These are phyloP conservation scores for Sequoiadendron giganteum DNA, from an alignment of 75 land plant species.

Conservation along the genomic window DNA sequence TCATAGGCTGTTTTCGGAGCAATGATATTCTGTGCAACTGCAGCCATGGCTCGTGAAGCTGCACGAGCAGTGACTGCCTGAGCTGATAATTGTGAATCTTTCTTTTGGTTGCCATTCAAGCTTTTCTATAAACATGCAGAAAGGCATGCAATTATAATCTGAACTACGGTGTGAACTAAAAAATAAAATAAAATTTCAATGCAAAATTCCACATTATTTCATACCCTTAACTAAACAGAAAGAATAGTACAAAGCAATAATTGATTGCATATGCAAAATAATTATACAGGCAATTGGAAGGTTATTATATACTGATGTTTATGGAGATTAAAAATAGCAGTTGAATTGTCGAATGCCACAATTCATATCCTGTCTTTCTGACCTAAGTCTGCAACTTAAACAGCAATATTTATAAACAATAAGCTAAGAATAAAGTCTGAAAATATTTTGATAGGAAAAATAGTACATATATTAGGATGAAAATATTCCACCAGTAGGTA, in stretches of 20 bases:
- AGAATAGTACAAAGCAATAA: not conserved
- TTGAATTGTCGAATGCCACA: not conserved
- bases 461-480: no score
- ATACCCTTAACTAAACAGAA: not conserved
- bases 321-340: not conserved
- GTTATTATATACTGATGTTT: not conserved
- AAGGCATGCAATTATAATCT: not conserved
- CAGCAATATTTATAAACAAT: not conserved
- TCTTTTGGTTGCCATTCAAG: slow-evolving; percentile 8
- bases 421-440: not conserved
- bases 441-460: no score
- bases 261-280: not conserved
- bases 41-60: slow-evolving; percentile 54
- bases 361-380: not conserved
- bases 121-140: slow-evolving; percentile 18
- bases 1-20: slow-evolving; percentile 91
- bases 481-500: no score
- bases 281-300: not conserved
- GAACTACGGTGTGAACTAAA: not conserved
- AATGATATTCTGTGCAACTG: slow-evolving; percentile 53
- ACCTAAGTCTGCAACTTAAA: not conserved
- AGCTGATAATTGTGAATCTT: slow-evolving; percentile 33
- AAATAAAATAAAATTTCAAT: not conserved
- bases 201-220: not conserved
- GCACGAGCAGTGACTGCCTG: slow-evolving; percentile 76